Evolutionary conservation across 2,329 filamentous ascomycete genomes (phyloP), one percentile per base, ranked within the genome.

Genomic region (Proliferodiscus dingleyae): DNA sequence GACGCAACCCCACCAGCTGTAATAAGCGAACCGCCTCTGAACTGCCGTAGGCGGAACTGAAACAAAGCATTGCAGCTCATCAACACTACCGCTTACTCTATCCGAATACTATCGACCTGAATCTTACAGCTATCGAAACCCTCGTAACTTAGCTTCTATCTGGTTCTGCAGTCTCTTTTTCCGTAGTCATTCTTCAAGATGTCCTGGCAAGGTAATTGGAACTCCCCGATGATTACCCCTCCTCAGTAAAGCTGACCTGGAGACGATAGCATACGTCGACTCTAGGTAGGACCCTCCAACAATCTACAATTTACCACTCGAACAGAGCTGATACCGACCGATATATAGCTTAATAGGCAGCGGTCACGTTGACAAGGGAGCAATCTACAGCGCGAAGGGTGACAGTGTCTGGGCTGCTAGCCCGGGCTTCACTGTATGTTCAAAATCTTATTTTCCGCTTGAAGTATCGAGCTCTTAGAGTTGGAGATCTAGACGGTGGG

Each of bases 331-430:
- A 37, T 22, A 36, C 61, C 63, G 52, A 61, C 57, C 45, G 43
- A 28, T 30, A 45, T 30, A 58, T 64, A 95, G 89, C 78, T 81
- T 95, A 61, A 78, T 94, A 63, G 84, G 77, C 71, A 83, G 77
- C 61, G 83, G 83, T 63, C 83, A 90, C 66, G 70, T 95, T 64
- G 85, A 93, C 73, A 84, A 89, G 73, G 89, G 78, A 61, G 86
- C 87, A 64, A 89, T 95, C 67, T 81, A 93, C 74, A 89, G 85
- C 69, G 72, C 71, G 55, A 85, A 85, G 58, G 87, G 89, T 61
- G 86, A 87, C 70, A 89, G 83, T 65, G 76, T 80, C 60, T 94
- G 89, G 88, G 89, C 89, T 50, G 66, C 74, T 33, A 82, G 81
- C 22, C 18, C 77, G 43, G 78, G 75, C 57, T 95, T 95, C 73